Evolutionary conservation across 352 stramenopile species (phyloP).

Genomic region (Elongisporangium undulatum): DNA sequence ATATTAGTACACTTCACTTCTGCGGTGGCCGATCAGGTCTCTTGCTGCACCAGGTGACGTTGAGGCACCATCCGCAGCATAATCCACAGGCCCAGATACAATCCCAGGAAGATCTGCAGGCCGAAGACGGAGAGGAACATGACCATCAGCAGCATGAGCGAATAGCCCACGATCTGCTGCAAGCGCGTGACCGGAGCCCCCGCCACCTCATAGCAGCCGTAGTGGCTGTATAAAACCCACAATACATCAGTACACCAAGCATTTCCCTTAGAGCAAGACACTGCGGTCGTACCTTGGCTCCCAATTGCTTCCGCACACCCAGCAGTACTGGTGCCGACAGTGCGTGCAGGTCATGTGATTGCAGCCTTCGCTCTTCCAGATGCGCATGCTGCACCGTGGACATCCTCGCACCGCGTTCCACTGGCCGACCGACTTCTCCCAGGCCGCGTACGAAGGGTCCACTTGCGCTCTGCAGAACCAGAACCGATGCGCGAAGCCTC

Average conservation of each 20-base stretch:
- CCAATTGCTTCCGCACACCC: conserved; percentile 57
- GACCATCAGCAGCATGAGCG: conserved; percentile 43
- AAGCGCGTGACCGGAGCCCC: conserved; percentile 20
- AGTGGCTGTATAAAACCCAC: conserved; percentile 33
- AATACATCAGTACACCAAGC: background rate
- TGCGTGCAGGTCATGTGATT: conserved; percentile 75
- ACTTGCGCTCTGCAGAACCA: conserved; percentile 42
- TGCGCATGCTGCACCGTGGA: conserved; percentile 59
- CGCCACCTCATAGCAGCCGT: conserved; percentile 62
- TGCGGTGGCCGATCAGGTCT: too few relatives aligned
- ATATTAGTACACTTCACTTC: too few relatives aligned
- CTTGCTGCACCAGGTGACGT: background rate
- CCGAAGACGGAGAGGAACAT: conserved; percentile 48
- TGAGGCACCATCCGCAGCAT: conserved; percentile 1
- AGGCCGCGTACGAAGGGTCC: conserved; percentile 52
- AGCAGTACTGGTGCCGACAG: conserved; percentile 66
- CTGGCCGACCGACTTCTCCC: conserved; percentile 57
- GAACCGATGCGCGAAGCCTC: conserved; percentile 46
- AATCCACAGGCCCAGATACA: conserved; percentile 22
- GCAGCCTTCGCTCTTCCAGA: conserved; percentile 74
- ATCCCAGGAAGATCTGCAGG: conserved; percentile 44
- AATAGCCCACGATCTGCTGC: conserved; percentile 41
- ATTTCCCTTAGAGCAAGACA: too few relatives aligned
- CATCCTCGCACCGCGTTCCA: conserved; percentile 46
- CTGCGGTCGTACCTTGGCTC: conserved; percentile 21